Evolutionary conservation across 176 grass and related monocot genomes (phyloP), one percentile per base, ranked within the genome.

Genomic region (Rhynchospora tenuis): DNA sequence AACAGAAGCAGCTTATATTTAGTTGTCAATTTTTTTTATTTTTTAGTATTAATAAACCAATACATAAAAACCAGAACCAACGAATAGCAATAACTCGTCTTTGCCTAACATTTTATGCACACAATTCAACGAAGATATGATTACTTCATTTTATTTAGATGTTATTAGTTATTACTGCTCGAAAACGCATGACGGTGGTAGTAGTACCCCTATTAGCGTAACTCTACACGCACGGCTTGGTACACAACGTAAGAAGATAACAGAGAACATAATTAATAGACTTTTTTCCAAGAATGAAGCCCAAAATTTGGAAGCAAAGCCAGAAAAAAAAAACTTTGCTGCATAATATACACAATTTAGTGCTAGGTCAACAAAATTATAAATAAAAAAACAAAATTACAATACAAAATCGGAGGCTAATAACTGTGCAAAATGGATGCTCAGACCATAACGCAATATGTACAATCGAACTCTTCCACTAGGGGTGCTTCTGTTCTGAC

Each of bases 321-420:
- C 50, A 16, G 23, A 12, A 82, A 82, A 42, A 46, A 82, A 82
- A 42, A 46, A 54, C 29, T 23, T 50, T 67, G 59, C 59, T 67
- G 33, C 44, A 82, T 43, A 33, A 59, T 82, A 82, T 82, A 82
- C 61, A 82, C 78, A 47, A 59, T 81, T 64, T 50, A 19, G 6
- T 42, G 54, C 58, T 62, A 56, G 27, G 52, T 22, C n/a, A 31
- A 67, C 0, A 60, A 81, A 64, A 62, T 60, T 4, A 26, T 51
- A 33, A 67, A 82, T 6, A 65, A 66, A 66, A 33, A 44, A 82
- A 82, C 29, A 65, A 67, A 82, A 82, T 51, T 82, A 82, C 60
- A 82, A 52, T 55, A 51, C 80, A 48, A 65, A 38, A 55, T 3
- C 60, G 16, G 61, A 8, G 43, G 46, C 26, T 64, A 80, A 80